phyloP scores from a whole-genome alignment of 176 grass and related monocot genomes.

The Dactylis glomerata region DNA sequence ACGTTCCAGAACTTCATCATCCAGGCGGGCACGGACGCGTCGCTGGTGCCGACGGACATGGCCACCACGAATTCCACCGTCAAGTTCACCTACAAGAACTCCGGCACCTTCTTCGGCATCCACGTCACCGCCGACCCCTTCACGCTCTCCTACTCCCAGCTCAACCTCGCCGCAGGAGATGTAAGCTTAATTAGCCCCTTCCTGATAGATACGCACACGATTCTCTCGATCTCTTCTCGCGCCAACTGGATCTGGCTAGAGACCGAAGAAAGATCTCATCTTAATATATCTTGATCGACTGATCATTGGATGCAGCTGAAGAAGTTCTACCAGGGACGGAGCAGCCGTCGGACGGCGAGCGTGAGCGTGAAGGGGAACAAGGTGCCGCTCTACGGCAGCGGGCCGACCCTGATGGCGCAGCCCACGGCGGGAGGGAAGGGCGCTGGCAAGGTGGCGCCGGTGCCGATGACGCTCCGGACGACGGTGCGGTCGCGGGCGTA shows the following conservation, averaged over 20 bases:
- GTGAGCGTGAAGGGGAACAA: slow-evolving; percentile 67
- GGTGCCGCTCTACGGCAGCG: slow-evolving; percentile 88
- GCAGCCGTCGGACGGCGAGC: slow-evolving; percentile 56
- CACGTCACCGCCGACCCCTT: slow-evolving; percentile 61
- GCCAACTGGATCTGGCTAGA: neutral
- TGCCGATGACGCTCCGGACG: slow-evolving; percentile 56
- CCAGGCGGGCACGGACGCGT: slow-evolving; percentile 94
- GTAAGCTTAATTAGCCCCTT: slow-evolving; percentile 10
- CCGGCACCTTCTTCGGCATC: slow-evolving; percentile 88
- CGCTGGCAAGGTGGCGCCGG: slow-evolving; percentile 19
- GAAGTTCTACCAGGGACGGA: slow-evolving; percentile 88
- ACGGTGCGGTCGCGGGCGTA: slow-evolving; percentile 67
- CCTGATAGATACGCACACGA: neutral
- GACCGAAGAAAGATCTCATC: neutral
- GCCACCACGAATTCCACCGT: slow-evolving; percentile 79
- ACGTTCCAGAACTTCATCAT: slow-evolving; percentile 83
- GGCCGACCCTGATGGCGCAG: slow-evolving; percentile 50
- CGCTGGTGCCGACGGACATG: slow-evolving; percentile 97
- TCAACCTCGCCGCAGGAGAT: slow-evolving; percentile 63
- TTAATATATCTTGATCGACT: neutral
- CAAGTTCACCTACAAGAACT: slow-evolving; percentile 81
- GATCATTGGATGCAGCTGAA: slow-evolving; percentile 44
- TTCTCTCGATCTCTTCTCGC: neutral
- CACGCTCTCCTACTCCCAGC: slow-evolving; percentile 65
- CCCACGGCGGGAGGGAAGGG: slow-evolving; percentile 21